phyloP scores from a whole-genome alignment of 1,139 yeast species.

The Geotrichum histeridarum region DNA sequence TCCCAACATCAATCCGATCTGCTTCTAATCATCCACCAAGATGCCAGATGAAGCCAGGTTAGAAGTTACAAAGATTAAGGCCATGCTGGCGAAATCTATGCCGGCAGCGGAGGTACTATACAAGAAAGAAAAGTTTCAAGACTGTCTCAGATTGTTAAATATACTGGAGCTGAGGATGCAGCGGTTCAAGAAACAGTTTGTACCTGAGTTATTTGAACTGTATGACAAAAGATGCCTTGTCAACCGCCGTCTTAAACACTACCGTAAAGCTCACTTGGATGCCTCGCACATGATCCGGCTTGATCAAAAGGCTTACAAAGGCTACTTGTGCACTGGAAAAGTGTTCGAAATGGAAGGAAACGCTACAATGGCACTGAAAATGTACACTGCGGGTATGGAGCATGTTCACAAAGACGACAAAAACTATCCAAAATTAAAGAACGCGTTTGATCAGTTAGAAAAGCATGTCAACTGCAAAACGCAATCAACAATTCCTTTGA shows the following conservation, averaged over 20 bases:
- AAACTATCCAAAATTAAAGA: not conserved
- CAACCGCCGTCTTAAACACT: not conserved
- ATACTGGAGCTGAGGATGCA: slow-evolving; percentile 1
- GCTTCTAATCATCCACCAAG: too few relatives aligned
- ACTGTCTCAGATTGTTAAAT: slow-evolving; percentile 4
- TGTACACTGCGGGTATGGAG: slow-evolving; percentile 8
- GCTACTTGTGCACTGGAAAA: slow-evolving; percentile 16
- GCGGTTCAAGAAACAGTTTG: not conserved
- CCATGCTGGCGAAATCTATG: too few relatives aligned
- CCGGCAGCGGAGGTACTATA: slow-evolving; percentile 3
- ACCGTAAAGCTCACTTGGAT: slow-evolving; percentile 6
- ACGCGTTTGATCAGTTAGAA: slow-evolving; percentile 2
- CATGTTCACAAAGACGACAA: not conserved
- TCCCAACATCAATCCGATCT: too few relatives aligned
- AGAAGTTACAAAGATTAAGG: too few relatives aligned
- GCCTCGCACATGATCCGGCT: slow-evolving; percentile 9
- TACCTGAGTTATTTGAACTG: not conserved
- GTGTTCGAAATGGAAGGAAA: slow-evolving; percentile 12
- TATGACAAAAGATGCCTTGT: slow-evolving; percentile 14
- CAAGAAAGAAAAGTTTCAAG: slow-evolving; percentile 1
- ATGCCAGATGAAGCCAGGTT: too few relatives aligned
- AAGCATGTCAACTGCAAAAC: not conserved
- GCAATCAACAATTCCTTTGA: not conserved
- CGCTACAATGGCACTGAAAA: slow-evolving; percentile 1
- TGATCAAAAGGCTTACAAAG: slow-evolving; percentile 5